Evolutionary conservation across 2,329 filamentous ascomycete genomes (phyloP), one percentile per base, ranked within the genome.

Genomic region (Tetracladium maxilliforme): DNA sequence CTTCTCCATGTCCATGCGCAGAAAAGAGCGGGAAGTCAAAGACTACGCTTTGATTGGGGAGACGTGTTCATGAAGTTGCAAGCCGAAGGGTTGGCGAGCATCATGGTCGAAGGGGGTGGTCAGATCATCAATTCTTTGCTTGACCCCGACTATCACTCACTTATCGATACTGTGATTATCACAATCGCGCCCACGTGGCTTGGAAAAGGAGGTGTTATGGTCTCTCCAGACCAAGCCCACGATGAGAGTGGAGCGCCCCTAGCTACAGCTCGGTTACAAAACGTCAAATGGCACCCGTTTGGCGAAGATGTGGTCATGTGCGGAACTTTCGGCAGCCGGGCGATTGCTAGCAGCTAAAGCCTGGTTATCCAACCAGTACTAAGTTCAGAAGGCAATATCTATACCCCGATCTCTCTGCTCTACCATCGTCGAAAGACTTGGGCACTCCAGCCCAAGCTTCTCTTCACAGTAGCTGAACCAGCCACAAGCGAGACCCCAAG

Each of bases 51-150:
- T 9, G 18, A n/a, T 19, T 19, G 18, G 18, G 8, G 11, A 19
- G 18, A 19, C 11, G 18, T 19, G 11, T 19, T 8, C 11, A n/a
- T 19, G 18, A n/a, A 19, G 16, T 9, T 18, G 11, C 10, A 7
- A 22, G 8, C 7, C 7, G 24, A 21, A 26, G 71, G 72, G 2
- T 53, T 93, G 22, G 49, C 52, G 26, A 93, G 83, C 43, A 60
- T 94, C 30, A 94, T 94, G 87, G 64, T 95, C 24, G 87, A 95
- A 48, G 87, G 87, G 0, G 87, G 87, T 8, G 86, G 69, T 1
- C 58, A 61, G 8, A 71, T 94, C 17, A 82, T 95, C 44, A 92
- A 90, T 44, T 69, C 77, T 19, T 52, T 95, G 11, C 58, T 95
- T n/a, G 58, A 64, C 19, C 58, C 66, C 3, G 54, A 56, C 15